A percentile compares a stretch with the other conserved stretches of the same genome.
These are phyloP conservation scores for Ogataea pini DNA, from an alignment of 805 yeast genomes.

Conservation along the genomic window DNA sequence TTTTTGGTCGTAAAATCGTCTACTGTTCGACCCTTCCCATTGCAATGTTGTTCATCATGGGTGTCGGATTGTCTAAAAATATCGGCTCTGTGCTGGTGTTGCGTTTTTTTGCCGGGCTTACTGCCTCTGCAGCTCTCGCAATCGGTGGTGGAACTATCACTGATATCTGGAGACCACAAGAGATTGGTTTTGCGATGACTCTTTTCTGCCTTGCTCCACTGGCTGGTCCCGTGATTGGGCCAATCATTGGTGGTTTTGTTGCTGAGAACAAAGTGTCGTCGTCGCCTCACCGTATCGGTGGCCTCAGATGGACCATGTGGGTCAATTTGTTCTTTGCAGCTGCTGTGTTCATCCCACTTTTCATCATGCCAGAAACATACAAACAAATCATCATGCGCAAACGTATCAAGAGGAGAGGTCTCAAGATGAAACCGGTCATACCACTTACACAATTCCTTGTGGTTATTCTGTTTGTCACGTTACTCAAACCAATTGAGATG, in stretches of 20 bases:
- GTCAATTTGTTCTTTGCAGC: conserved; percentile 70
- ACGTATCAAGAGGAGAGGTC: conserved; percentile 63
- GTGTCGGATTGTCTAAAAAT: conserved; percentile 64
- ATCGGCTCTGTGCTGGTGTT: conserved; percentile 64
- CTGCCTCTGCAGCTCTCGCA: conserved; percentile 81
- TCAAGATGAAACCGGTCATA: conserved; percentile 43
- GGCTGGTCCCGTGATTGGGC: conserved; percentile 78
- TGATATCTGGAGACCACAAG: conserved; percentile 71
- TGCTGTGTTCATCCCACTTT: conserved; percentile 46
- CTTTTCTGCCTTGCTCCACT: conserved; percentile 79
- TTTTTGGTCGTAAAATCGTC: conserved; percentile 65
- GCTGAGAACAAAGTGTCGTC: conserved; percentile 45
- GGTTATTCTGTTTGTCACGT: conserved; percentile 48
- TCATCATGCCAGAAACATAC: conserved; percentile 66
- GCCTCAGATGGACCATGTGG: conserved; percentile 75
- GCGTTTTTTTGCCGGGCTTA: conserved; percentile 71
- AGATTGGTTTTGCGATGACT: conserved; percentile 72
- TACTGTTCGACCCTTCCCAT: conserved; percentile 60
- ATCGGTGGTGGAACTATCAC: conserved; percentile 83
- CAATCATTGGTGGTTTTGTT: conserved; percentile 72
- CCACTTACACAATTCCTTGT: conserved; percentile 42
- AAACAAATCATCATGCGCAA: conserved; percentile 61
- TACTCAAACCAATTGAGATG: conserved; percentile 69
- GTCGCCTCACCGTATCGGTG: conserved; percentile 32
- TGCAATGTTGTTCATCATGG: conserved; percentile 73